A percentile compares a stretch with the other conserved stretches of the same genome.
These are phyloP conservation scores for Lepiota subincarnata DNA, from an alignment of 768 basidiomycete species.

Conservation along the genomic window DNA sequence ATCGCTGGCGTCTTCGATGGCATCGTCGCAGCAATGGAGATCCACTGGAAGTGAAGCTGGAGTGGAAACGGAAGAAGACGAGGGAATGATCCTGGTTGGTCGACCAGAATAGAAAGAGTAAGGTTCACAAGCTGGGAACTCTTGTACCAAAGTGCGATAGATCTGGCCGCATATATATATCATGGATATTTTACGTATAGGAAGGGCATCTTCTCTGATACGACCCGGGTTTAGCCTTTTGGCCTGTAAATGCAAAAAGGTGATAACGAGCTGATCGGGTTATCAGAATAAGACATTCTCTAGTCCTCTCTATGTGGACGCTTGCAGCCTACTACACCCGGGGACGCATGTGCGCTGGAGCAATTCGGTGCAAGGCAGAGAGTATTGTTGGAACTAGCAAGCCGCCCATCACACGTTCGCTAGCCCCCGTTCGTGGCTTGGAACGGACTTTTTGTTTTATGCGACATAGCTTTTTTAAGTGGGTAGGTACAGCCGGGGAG, in stretches of 20 bases:
- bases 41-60: constrained; percentile 56
- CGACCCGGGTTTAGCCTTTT: background rate
- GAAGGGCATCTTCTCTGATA: background rate
- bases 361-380: no score
- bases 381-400: no score
- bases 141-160: no score
- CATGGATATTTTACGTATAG: constrained; percentile 8
- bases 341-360: constrained; percentile 8
- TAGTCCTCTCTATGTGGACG: no score
- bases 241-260: background rate
- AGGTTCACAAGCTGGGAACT: background rate
- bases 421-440: background rate
- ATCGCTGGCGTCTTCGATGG: constrained; percentile 30
- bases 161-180: background rate
- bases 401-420: constrained; percentile 4
- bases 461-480: no score
- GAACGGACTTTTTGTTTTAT: no score
- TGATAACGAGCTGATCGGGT: no score
- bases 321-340: background rate
- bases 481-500: no score
- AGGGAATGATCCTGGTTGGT: constrained; percentile 77
- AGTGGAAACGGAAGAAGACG: constrained; percentile 77
- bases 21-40: constrained; percentile 21
- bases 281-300: no score
- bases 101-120: constrained; percentile 35